Evolutionary conservation across 1,284 basidiomycete species (phyloP).

Genomic region (Rhodotorula sp.): DNA sequence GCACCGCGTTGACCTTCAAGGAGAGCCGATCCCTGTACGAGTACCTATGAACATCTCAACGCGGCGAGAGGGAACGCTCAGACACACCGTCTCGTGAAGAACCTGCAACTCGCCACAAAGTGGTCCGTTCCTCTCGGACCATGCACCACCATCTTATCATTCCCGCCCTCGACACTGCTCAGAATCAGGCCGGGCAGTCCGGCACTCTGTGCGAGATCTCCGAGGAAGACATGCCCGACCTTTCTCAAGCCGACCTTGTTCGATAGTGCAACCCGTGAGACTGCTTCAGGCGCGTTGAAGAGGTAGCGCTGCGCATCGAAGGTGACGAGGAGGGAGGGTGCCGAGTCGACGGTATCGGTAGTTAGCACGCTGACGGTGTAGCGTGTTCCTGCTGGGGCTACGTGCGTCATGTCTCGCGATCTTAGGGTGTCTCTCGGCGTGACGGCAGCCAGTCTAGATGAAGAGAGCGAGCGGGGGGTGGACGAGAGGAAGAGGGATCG

Average conservation of each 20-base stretch:
- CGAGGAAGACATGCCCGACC: constrained; percentile 38
- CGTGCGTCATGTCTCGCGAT: not conserved
- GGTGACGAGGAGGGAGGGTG: constrained; percentile 37
- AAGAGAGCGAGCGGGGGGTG: not conserved
- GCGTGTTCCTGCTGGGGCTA: constrained; percentile 19
- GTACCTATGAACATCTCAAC: not conserved
- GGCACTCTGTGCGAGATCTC: constrained; percentile 25
- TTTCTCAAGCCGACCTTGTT: constrained; percentile 37
- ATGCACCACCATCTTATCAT: constrained; percentile 29
- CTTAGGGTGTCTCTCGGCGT: accelerated
- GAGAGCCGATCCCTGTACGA: constrained; percentile 32
- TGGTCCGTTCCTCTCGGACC: constrained; percentile 41
- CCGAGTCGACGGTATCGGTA: constrained; percentile 33
- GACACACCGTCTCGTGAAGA: constrained; percentile 36
- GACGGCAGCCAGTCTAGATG: not conserved
- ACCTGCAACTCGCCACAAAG: constrained; percentile 35
- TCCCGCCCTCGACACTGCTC: constrained; percentile 39
- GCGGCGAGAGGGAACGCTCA: not conserved
- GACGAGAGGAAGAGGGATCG: too few relatives aligned
- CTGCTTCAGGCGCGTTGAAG: constrained; percentile 41
- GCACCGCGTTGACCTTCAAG: constrained; percentile 20
- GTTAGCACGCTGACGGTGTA: constrained; percentile 34
- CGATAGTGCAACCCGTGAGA: constrained; percentile 38
- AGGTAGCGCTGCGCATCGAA: constrained; percentile 41
- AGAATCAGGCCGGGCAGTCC: constrained; percentile 41